Base-by-base conservation (phyloP, 2,329 filamentous ascomycete species). In the Dactylellina cionopaga region DNA sequence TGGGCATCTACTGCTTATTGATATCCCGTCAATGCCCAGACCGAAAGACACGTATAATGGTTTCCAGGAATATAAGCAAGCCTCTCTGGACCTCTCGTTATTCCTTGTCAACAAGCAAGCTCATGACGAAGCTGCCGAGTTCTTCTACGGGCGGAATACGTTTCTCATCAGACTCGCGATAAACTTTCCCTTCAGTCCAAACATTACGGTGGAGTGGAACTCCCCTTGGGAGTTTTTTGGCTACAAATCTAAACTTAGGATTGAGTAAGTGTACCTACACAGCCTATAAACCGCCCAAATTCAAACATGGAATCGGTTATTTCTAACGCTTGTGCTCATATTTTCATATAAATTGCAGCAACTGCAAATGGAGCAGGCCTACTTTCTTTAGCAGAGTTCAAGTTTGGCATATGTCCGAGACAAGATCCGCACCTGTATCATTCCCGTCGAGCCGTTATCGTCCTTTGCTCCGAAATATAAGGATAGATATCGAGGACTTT, bases 401-500 rank as follows among this genome's bases (percentile, higher is more conserved):
- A n/a, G n/a, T n/a, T n/a, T n/a, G n/a, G n/a, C n/a, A n/a, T n/a
- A n/a, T n/a, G n/a, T n/a, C n/a, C n/a, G n/a, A n/a, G n/a, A n/a
- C n/a, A n/a, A n/a, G n/a, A n/a, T n/a, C n/a, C n/a, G n/a, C n/a
- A n/a, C n/a, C n/a, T n/a, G n/a, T n/a, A n/a, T n/a, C n/a, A n/a
- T n/a, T n/a, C n/a, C n/a, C n/a, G n/a, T n/a, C n/a, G n/a, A n/a
- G n/a, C n/a, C n/a, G 31, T 13, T 39, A 39, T 37, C 49, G 24
- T 17, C 24, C 5, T 10, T 5, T 69, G 7, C 17, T 69, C 22
- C 64, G 64, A 5, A 43, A 37, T 17, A 44, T 69, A 3, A 39
- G 55, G n/a, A 22, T 69, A 10, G 54, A 60, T 7, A 19, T 69
- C 2, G 29, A 69, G 31, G 64, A 69, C 13, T 37, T 52, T 15